These are phyloP conservation scores for Digitaria exilis DNA, from an alignment of 202 grass and related monocot genomes.

Conservation along the genomic window DNA sequence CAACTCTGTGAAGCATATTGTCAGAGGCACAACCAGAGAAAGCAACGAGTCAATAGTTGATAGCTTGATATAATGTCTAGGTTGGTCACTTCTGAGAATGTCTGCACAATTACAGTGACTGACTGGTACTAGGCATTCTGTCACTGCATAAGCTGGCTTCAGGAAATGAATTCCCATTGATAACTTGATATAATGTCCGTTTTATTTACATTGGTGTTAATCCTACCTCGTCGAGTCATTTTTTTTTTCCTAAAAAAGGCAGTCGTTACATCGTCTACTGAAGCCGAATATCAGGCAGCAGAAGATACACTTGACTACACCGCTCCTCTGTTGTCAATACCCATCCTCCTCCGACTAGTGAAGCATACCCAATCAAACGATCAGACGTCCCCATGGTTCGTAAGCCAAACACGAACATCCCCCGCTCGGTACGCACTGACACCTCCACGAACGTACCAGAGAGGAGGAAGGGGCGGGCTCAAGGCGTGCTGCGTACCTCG, in stretches of 20 bases:
- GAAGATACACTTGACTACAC: background rate
- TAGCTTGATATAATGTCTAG: background rate
- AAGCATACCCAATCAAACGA: constrained; percentile 4
- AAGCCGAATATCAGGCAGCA: background rate
- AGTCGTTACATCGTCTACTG: background rate
- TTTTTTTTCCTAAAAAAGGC: background rate
- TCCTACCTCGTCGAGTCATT: background rate
- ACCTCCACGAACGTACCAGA: background rate
- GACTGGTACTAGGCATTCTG: background rate
- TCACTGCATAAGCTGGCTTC: background rate
- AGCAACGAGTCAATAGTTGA: background rate
- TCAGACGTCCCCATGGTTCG: background rate
- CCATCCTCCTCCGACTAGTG: background rate
- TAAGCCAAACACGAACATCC: background rate
- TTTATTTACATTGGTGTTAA: background rate
- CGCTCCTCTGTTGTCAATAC: background rate
- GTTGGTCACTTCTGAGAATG: background rate
- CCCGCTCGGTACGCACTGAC: background rate
- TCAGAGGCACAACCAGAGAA: background rate
- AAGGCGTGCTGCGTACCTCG: constrained; percentile 58
- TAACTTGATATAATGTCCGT: too few relatives aligned
- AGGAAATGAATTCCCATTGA: background rate
- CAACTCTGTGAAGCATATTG: background rate
- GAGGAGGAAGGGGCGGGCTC: background rate
- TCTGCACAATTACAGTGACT: background rate